Conservation (phyloP, 78 protist species). For the Chrysochromulina tobinii region DNA sequence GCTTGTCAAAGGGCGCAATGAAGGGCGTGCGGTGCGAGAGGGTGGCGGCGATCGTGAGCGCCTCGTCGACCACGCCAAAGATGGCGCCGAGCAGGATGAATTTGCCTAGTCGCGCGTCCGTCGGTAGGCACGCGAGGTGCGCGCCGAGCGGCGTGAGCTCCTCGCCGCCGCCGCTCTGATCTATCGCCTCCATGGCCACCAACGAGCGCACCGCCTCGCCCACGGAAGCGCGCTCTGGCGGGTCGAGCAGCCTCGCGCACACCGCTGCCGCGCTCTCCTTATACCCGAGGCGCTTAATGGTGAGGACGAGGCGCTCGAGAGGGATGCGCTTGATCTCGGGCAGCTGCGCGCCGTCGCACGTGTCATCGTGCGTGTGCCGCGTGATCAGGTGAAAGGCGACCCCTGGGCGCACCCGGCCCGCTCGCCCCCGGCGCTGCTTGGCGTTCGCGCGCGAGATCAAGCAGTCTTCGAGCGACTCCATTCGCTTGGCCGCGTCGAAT, state of each 20-base stretch:
- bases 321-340: constrained; percentile 89
- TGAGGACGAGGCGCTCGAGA: constrained; percentile 75
- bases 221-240: constrained; percentile 50
- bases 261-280: not conserved
- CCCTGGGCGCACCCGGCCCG: constrained; percentile 88
- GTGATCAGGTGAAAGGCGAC: constrained; percentile 37
- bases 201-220: constrained; percentile 49
- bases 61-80: too few relatives aligned
- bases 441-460: constrained; percentile 70
- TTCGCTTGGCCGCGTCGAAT: not conserved
- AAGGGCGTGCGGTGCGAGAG: too few relatives aligned
- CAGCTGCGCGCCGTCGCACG: constrained; percentile 6
- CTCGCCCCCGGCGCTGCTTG: constrained; percentile 93
- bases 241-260: constrained; percentile 67
- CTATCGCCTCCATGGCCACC: constrained; percentile 29
- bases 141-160: not conserved
- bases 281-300: constrained; percentile 71
- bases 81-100: too few relatives aligned
- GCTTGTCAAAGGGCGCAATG: not conserved
- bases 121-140: too few relatives aligned
- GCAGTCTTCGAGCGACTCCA: constrained; percentile 61
- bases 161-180: not conserved
- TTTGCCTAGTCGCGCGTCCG: too few relatives aligned
- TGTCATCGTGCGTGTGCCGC: not conserved
- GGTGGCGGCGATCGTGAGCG: too few relatives aligned